Evolutionary conservation across 352 stramenopile species (phyloP), one percentile per base, ranked within the genome.

Genomic region (Lagenidium sp.): DNA sequence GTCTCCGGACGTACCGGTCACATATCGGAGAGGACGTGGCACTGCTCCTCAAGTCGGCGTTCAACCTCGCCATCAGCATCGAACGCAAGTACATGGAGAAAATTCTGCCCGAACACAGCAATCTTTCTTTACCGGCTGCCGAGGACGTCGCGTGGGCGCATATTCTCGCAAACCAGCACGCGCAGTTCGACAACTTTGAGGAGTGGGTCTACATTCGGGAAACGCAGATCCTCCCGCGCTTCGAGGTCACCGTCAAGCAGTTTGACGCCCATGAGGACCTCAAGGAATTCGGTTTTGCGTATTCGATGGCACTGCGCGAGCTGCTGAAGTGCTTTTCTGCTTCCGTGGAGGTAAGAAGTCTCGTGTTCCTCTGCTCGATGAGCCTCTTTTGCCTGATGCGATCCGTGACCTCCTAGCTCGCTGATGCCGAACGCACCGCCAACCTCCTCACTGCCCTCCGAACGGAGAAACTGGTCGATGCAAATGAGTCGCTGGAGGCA

Each of bases 161-260:
- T 41, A 88, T 89, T 36, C 48, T 93, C 11, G 80, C 77, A 5
- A 77, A 85, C 53, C 80, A 93, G 60, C 73, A 89, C 50, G 72
- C 47, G 4, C 69, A 85, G 36, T 90, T 93, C 28, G 71, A 93
- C 56, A 90, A 90, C 39, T 52, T 88, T n/a, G 72, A 88, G 38
- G 80, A 90, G 44, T 93, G 80, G 80, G 39, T 62, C 18, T 93
- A 81, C 44, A 75, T 90, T 26, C 74, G 74, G 7, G 80, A 93
- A 56, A 88, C 71, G 19, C 80, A 93, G 49, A 87, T 93, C 42
- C 57, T 66, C 19, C 80, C 80, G 35, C 75, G 69, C 32, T 58
- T 93, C 20, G 61, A 93, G 32, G 52, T 66, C 30, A 77, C 58
- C 2, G 44, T 87, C 8, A 66, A 80, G 44, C 54, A 71, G 43